Evolutionary conservation across 345 rosid genomes (phyloP), one percentile per base, ranked within the genome.

Genomic region (Dovyalis caffra): DNA sequence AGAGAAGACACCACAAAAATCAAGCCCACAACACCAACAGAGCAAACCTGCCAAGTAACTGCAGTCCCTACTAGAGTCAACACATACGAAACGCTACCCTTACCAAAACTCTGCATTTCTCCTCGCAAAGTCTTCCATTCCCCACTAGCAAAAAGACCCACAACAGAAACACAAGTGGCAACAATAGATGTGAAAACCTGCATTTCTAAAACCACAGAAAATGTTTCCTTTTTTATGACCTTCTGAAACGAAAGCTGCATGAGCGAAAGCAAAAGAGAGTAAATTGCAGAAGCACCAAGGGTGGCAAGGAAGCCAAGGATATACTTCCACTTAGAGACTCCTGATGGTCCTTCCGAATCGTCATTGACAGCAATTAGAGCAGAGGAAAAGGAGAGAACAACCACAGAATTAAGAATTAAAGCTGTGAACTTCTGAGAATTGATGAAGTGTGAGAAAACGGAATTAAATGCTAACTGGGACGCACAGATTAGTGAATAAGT

Each of bases 401-500:
- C 76, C 37, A 95, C 90, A 1, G 95, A 90, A 76, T 83, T 86
- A 10, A 86, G 74, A 25, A 90, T 89, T 10, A 85, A 81, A 38
- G 75, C 28, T 29, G 97, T 92, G 82, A 91, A 76, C 68, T 91
- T 95, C 82, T 92, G 95, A 4, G 90, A 84, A 73, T 95, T 95
- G 69, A 95, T 79, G 83, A 84, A 88, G 83, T 76, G 88, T 6
- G 97, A 91, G 84, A 92, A 91, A 43, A 92, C 74, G 3, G 91
- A 90, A 82, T 91, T 95, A 66, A 90, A 92, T 43, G 88, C 90
- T 66, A 95, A 80, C 58, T 95, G 99, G 64, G 90, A 82, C 7
- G 92, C 92, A 69, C 94, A 92, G 23, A 88, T 83, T 49, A 95
- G 90, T 14, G 97, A 91, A 73, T 90, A 95, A 15, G 97, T 88